Conservation (phyloP, 148 eudicot species). For the Diospyros lotus region DNA sequence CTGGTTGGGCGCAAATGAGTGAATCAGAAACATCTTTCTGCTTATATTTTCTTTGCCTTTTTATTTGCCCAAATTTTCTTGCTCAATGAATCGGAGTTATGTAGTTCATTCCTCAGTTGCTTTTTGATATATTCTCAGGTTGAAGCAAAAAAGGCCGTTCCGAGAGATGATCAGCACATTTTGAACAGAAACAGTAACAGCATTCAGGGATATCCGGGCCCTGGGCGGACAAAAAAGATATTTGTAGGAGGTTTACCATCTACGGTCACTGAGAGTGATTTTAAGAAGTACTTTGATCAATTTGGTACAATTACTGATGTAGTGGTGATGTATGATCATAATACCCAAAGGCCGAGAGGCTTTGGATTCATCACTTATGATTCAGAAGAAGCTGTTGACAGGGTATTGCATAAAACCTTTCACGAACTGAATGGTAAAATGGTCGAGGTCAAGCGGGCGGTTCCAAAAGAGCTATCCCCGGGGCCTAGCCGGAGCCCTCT, state of each 20-base stretch:
- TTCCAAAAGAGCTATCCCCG: slow-evolving; percentile 78
- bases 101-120: background rate
- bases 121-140: slow-evolving; percentile 41
- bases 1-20: background rate
- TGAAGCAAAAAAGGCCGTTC: slow-evolving; percentile 91
- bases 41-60: background rate
- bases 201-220: slow-evolving; percentile 70
- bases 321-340: slow-evolving; percentile 94
- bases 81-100: background rate
- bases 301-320: slow-evolving; percentile 84
- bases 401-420: slow-evolving; percentile 70
- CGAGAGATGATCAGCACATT: slow-evolving; percentile 74
- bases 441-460: slow-evolving; percentile 94
- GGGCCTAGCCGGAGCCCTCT: slow-evolving; percentile 67
- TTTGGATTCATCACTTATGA: slow-evolving; percentile 90
- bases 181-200: slow-evolving; percentile 46
- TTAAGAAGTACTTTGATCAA: slow-evolving; percentile 74
- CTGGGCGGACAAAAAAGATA: slow-evolving; percentile 76
- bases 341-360: slow-evolving; percentile 89
- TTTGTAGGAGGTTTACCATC: slow-evolving; percentile 95
- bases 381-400: slow-evolving; percentile 80
- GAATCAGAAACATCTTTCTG: slow-evolving; percentile 11
- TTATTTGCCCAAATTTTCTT: background rate
- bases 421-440: slow-evolving; percentile 85
- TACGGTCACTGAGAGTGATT: slow-evolving; percentile 72